These are phyloP conservation scores for Cordyceps fumosorosea DNA, from an alignment of 2,329 filamentous ascomycete genomes.

Conservation along the genomic window DNA sequence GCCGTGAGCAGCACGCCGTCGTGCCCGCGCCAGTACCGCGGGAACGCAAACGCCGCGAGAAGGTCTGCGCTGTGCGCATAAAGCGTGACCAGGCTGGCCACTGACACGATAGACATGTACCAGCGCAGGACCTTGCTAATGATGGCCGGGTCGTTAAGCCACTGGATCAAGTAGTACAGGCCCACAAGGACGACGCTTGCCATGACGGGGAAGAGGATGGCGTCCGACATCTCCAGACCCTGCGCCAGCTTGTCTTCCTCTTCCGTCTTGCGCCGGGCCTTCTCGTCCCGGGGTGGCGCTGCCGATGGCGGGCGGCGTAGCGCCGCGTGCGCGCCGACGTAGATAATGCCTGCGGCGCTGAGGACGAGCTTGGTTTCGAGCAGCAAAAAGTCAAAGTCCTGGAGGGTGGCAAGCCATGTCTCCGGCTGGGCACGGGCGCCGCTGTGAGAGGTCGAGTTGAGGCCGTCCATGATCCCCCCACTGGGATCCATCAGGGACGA, in stretches of 20 bases:
- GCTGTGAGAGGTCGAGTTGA: slow-evolving; percentile 25
- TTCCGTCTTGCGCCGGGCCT: slow-evolving; percentile 34
- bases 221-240: slow-evolving; percentile 63
- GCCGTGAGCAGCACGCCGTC: slow-evolving; percentile 39
- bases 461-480: slow-evolving; percentile 22
- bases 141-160: slow-evolving; percentile 72
- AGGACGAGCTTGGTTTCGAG: slow-evolving; percentile 45
- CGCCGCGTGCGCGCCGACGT: slow-evolving; percentile 76
- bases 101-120: slow-evolving; percentile 75
- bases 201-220: slow-evolving; percentile 74
- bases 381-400: slow-evolving; percentile 34
- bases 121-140: slow-evolving; percentile 76
- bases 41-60: slow-evolving; percentile 62
- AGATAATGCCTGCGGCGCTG: slow-evolving; percentile 76
- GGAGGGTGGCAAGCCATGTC: slow-evolving; percentile 25
- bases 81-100: slow-evolving; percentile 70
- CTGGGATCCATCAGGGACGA: slow-evolving; percentile 14
- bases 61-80: slow-evolving; percentile 66
- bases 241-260: slow-evolving; percentile 44
- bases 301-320: slow-evolving; percentile 79
- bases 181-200: slow-evolving; percentile 65
- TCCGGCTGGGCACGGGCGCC: slow-evolving; percentile 20
- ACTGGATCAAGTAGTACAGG: slow-evolving; percentile 85
- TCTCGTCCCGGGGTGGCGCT: slow-evolving; percentile 46
- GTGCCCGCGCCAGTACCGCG: slow-evolving; percentile 54